A percentile compares a stretch with the other conserved stretches of the same genome.
phyloP scores from a whole-genome alignment of 768 basidiomycete genomes.

The Leccinum barrowsii region DNA sequence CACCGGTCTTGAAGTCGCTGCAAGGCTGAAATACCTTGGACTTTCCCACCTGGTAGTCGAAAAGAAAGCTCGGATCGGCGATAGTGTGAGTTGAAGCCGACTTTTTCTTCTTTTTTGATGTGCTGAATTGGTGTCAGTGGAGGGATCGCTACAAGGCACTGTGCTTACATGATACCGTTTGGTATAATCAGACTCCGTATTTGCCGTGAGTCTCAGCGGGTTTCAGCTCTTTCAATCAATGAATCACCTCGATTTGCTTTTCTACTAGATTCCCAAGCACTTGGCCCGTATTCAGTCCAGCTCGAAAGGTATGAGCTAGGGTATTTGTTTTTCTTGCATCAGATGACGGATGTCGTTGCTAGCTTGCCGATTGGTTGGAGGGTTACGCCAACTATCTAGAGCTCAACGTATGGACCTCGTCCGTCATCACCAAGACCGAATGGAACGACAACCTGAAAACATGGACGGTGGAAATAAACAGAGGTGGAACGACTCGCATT shows the following conservation, averaged over 20 bases:
- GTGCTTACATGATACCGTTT: conserved; percentile 51
- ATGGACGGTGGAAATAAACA: conserved; percentile 45
- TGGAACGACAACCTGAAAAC: conserved; percentile 37
- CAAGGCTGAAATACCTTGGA: conserved; percentile 59
- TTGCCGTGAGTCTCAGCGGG: conserved; percentile 36
- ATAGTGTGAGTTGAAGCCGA: conserved; percentile 28
- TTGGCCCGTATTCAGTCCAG: conserved; percentile 54
- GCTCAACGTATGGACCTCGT: conserved; percentile 60
- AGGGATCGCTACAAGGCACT: conserved; percentile 56
- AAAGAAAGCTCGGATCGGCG: conserved; percentile 47
- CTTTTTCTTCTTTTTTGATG: background rate
- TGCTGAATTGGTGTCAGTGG: conserved; percentile 34
- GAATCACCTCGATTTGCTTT: conserved; percentile 43
- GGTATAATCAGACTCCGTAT: conserved; percentile 57
- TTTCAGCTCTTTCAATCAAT: conserved; percentile 15
- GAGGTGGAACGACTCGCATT: conserved; percentile 30
- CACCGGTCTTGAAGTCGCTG: conserved; percentile 61
- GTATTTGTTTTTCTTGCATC: background rate
- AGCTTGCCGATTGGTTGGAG: conserved; percentile 70
- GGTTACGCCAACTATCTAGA: conserved; percentile 57
- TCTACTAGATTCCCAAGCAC: conserved; percentile 8
- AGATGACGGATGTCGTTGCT: background rate
- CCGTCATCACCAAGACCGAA: conserved; percentile 36
- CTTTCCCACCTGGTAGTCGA: conserved; percentile 58
- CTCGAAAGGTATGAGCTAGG: conserved; percentile 38